These are phyloP conservation scores for Neurospora sp. DNA, from an alignment of 495 filamentous ascomycete genomes.

Conservation along the genomic window DNA sequence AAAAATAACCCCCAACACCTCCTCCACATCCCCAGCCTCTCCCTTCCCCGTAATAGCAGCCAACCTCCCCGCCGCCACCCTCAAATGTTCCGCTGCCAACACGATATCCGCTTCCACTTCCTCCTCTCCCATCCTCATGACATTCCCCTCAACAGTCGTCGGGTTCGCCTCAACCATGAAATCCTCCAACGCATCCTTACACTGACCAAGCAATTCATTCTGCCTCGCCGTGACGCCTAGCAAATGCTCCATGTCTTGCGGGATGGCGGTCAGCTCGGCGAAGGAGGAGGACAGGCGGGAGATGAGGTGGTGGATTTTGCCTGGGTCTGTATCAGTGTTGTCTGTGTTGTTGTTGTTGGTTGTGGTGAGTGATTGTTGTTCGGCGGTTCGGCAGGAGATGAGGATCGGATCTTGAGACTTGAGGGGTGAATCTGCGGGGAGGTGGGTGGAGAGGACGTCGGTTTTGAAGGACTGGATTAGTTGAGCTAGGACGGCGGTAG, in stretches of 20 bases:
- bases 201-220: constrained; percentile 65
- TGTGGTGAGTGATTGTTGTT: not conserved
- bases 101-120: constrained; percentile 61
- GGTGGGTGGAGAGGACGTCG: constrained; percentile 14
- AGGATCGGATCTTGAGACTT: constrained; percentile 21
- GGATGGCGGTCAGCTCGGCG: constrained; percentile 56
- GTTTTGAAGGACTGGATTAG: constrained; percentile 24
- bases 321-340: constrained; percentile 40
- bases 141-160: constrained; percentile 16
- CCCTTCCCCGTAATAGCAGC: constrained; percentile 83
- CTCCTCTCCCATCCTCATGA: no score
- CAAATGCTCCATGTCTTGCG: constrained; percentile 59
- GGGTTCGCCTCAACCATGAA: constrained; percentile 47
- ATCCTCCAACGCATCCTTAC: constrained; percentile 53
- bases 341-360: constrained; percentile 13
- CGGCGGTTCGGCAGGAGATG: constrained; percentile 57
- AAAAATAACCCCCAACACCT: constrained; percentile 93
- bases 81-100: constrained; percentile 81
- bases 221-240: constrained; percentile 87
- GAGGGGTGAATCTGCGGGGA: not conserved
- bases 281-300: constrained; percentile 59
- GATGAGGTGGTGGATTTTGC: constrained; percentile 59
- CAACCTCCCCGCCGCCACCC: constrained; percentile 68
- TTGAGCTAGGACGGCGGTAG: constrained; percentile 10
- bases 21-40: constrained; percentile 85